A percentile compares a stretch with the other conserved stretches of the same genome.
Evolutionary conservation across 2,329 filamentous ascomycete genomes (phyloP).

Genomic region (Exophiala aquamarina): DNA sequence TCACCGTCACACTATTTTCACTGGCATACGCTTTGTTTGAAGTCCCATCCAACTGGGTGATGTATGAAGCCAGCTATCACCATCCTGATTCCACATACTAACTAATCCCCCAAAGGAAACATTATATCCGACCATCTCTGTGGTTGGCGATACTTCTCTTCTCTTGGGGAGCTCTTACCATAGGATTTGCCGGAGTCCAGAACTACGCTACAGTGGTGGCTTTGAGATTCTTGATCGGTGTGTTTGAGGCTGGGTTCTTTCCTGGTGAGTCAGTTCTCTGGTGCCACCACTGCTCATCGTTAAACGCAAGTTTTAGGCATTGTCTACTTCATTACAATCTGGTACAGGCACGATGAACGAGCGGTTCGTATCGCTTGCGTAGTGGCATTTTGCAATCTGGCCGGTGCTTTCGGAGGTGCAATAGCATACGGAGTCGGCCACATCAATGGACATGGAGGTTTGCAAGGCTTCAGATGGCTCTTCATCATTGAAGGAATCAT

Average conservation of each 20-base stretch:
- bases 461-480: slow-evolving; percentile 44
- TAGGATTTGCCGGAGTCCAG: slow-evolving; percentile 46
- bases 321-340: slow-evolving; percentile 53
- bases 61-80: neutral
- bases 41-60: slow-evolving; percentile 50
- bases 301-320: slow-evolving; percentile 31
- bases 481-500: slow-evolving; percentile 32
- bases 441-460: slow-evolving; percentile 42
- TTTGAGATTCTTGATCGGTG: slow-evolving; percentile 50
- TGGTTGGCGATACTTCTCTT: slow-evolving; percentile 54
- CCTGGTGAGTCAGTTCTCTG: slow-evolving; percentile 32
- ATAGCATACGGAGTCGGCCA: slow-evolving; percentile 34
- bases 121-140: slow-evolving; percentile 29
- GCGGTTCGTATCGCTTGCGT: slow-evolving; percentile 59
- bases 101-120: slow-evolving; percentile 37
- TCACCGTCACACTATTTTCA: slow-evolving; percentile 50
- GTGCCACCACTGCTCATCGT: neutral
- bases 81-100: no score
- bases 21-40: slow-evolving; percentile 52
- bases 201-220: slow-evolving; percentile 47
- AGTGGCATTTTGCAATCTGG: slow-evolving; percentile 55
- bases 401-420: slow-evolving; percentile 52
- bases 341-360: slow-evolving; percentile 58
- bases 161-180: slow-evolving; percentile 49
- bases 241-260: slow-evolving; percentile 54